These are phyloP conservation scores for Colletotrichum lupini DNA, from an alignment of 2,329 filamentous ascomycete genomes.

Conservation along the genomic window DNA sequence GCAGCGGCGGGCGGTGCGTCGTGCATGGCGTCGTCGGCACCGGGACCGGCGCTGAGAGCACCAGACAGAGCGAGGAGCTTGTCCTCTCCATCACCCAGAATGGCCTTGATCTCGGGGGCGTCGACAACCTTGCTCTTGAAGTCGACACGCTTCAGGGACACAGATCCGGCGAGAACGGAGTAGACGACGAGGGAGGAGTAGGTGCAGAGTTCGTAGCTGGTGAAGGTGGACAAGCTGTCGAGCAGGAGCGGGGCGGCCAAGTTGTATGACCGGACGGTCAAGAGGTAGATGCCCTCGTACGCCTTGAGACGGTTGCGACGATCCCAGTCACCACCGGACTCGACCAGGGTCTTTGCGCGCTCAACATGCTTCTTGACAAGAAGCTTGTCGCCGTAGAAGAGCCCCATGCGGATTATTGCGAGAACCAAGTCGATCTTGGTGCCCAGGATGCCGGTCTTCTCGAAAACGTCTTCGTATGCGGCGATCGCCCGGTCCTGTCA, in stretches of 20 bases:
- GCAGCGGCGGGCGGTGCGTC: conserved; percentile 61
- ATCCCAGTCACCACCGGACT: conserved; percentile 98
- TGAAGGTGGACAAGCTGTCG: conserved; percentile 97
- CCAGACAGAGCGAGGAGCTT: conserved; percentile 86
- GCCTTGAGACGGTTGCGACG: conserved; percentile 98
- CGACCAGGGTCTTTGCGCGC: conserved; percentile 88
- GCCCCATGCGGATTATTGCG: conserved; percentile 92
- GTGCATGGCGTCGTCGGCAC: conserved; percentile 81
- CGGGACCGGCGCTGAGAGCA: conserved; percentile 82
- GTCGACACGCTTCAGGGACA: conserved; percentile 95
- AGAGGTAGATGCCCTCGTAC: conserved; percentile 93
- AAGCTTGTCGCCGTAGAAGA: conserved; percentile 95
- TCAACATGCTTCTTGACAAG: conserved; percentile 95
- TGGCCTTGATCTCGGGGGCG: conserved; percentile 97
- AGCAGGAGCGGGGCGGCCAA: conserved; percentile 91
- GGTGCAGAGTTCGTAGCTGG: conserved; percentile 97
- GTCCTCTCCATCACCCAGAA: conserved; percentile 90
- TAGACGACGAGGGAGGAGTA: conserved; percentile 96
- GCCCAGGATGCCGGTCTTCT: conserved; percentile 96
- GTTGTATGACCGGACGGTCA: conserved; percentile 92
- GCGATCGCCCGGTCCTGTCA: conserved; percentile 90
- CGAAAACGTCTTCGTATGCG: conserved; percentile 91
- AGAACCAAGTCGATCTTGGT: conserved; percentile 98
- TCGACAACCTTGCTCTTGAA: conserved; percentile 99
- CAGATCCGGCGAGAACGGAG: conserved; percentile 92